Percentiles rank a stretch among this genome's conserved stretches.
Conservation (phyloP, 116 monocot species). For the Iris pallida region DNA sequence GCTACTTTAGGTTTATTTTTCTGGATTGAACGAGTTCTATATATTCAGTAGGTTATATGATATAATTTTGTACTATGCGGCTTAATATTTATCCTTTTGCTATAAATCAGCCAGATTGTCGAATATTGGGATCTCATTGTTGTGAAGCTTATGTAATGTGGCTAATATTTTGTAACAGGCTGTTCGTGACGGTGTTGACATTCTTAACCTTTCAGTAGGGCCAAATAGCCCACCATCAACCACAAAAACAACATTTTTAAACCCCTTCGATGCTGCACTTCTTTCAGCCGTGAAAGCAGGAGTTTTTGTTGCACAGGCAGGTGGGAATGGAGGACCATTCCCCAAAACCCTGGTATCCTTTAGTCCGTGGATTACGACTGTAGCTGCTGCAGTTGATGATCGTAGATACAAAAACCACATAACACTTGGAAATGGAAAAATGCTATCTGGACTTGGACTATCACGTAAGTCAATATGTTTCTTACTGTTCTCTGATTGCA, state of each 20-base stretch:
- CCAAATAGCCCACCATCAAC: slow-evolving; percentile 90
- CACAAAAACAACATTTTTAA: slow-evolving; percentile 85
- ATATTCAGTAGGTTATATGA: background rate
- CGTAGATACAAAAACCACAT: slow-evolving; percentile 90
- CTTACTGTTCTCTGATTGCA: background rate
- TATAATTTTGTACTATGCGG: background rate
- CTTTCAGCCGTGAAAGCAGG: slow-evolving; percentile 97
- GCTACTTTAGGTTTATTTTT: too few species aligned
- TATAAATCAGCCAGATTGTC: too few species aligned
- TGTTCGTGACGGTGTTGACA: slow-evolving; percentile 92
- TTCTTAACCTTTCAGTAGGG: slow-evolving; percentile 94
- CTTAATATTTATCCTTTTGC: background rate
- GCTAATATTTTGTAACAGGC: slow-evolving; percentile 55
- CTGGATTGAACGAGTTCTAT: background rate
- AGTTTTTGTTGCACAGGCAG: slow-evolving; percentile 97
- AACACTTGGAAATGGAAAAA: slow-evolving; percentile 71
- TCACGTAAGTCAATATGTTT: slow-evolving; percentile 57
- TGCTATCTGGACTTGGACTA: slow-evolving; percentile 72
- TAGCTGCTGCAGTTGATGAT: slow-evolving; percentile 97
- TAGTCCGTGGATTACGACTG: slow-evolving; percentile 94
- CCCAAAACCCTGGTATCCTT: slow-evolving; percentile 90
- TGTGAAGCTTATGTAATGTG: background rate
- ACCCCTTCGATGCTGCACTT: slow-evolving; percentile 93
- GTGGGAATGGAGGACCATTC: slow-evolving; percentile 96
- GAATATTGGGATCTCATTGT: background rate